These are phyloP conservation scores for Gautieria morchelliformis DNA, from an alignment of 768 basidiomycete species.

Conservation along the genomic window DNA sequence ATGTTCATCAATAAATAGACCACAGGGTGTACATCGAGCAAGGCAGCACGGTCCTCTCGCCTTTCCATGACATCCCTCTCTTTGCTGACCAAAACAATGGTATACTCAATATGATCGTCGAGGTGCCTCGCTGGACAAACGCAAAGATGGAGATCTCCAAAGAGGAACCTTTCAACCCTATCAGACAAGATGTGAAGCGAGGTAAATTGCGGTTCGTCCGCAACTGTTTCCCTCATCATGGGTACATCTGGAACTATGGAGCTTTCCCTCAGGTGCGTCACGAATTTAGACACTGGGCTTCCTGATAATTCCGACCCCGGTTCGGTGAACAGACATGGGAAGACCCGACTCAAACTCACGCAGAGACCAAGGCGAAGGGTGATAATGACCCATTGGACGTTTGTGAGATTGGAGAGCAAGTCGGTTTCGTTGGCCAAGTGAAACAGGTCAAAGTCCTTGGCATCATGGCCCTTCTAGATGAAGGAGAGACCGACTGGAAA, in stretches of 20 bases:
- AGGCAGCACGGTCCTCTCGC: slow-evolving; percentile 71
- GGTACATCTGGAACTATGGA: slow-evolving; percentile 99
- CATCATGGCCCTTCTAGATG: slow-evolving; percentile 98
- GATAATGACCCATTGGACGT: slow-evolving; percentile 99
- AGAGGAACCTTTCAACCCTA: slow-evolving; percentile 98
- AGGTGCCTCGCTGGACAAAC: slow-evolving; percentile 99
- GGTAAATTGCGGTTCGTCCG: slow-evolving; percentile 93
- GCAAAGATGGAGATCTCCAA: slow-evolving; percentile 99
- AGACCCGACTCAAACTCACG: slow-evolving; percentile 75
- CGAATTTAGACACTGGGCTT: not conserved
- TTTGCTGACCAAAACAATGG: slow-evolving; percentile 93
- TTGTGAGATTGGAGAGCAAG: slow-evolving; percentile 98
- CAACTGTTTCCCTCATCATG: slow-evolving; percentile 99
- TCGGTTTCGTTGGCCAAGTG: slow-evolving; percentile 93
- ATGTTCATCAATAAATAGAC: slow-evolving; percentile 38
- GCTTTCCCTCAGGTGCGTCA: slow-evolving; percentile 87
- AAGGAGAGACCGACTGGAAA: slow-evolving; percentile 99
- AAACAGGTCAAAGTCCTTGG: slow-evolving; percentile 99
- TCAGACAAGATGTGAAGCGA: slow-evolving; percentile 99
- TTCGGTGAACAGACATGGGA: slow-evolving; percentile 78
- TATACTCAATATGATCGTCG: slow-evolving; percentile 98
- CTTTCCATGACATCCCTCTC: slow-evolving; percentile 96
- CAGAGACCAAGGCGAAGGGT: slow-evolving; percentile 97
- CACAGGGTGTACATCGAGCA: slow-evolving; percentile 94
- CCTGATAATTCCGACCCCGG: not conserved